Percentiles rank a stretch among this genome's conserved stretches.
Conservation (phyloP, 1,139 yeast genomes). For the Candida sanyaensis region DNA sequence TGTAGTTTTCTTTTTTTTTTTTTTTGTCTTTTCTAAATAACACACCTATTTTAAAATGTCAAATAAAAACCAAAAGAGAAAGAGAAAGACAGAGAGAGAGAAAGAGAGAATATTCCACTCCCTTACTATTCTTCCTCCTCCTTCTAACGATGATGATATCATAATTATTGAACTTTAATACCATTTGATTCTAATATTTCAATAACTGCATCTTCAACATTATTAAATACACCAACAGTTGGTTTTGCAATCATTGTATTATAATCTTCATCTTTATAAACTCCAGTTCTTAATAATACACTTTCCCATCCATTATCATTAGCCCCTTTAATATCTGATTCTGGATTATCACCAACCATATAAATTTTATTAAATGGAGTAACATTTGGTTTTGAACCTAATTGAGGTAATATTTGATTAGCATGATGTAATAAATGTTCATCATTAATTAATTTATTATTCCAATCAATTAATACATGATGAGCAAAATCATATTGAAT, state of each 20-base stretch:
- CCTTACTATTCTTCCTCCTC: too few species aligned
- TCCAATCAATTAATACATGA: constrained; percentile 65
- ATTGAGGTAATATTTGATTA: constrained; percentile 35
- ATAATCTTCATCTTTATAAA: constrained; percentile 71
- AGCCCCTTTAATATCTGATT: constrained; percentile 89
- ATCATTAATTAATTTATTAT: constrained; percentile 29
- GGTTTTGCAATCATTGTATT: constrained; percentile 39
- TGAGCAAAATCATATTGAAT: constrained; percentile 87
- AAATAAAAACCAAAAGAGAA: too few species aligned
- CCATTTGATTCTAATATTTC: constrained; percentile 26
- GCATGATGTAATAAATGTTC: constrained; percentile 13
- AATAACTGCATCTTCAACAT: constrained; percentile 49
- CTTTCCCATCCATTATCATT: constrained; percentile 86
- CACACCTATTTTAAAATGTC: too few species aligned
- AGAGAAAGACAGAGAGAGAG: too few species aligned
- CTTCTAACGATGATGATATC: too few species aligned
- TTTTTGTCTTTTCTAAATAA: too few species aligned
- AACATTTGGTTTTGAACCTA: constrained; percentile 34
- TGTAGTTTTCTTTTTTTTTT: too few species aligned
- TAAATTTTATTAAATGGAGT: constrained; percentile 60
- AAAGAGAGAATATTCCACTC: too few species aligned
- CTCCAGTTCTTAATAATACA: constrained; percentile 84
- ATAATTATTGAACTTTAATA: constrained; percentile 1
- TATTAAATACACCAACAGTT: constrained; percentile 49
- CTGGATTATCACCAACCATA: constrained; percentile 98